Evolutionary conservation across 2,329 filamentous ascomycete genomes (phyloP), one percentile per base, ranked within the genome.

Genomic region (Colletotrichum sansevieriae): DNA sequence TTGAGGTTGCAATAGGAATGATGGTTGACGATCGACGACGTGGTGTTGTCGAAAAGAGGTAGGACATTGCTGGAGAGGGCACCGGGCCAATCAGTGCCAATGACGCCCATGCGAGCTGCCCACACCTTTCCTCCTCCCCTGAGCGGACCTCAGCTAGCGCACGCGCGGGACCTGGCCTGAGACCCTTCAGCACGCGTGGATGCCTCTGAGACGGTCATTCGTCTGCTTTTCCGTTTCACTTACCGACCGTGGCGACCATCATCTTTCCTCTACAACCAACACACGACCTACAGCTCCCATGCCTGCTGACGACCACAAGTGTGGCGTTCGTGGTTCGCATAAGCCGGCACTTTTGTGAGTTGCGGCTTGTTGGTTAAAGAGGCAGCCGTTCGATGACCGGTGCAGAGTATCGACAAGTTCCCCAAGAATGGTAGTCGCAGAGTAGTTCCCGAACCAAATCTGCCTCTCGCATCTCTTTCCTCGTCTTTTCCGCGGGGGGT

Each of bases 191-290:
- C 41, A 58, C 37, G 37, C 54, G 60, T 49, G 37, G 20, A 52
- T 18, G 60, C 44, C 37, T 46, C 25, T 12, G 44, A 56, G 52
- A 22, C 12, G 3, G 52, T 68, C 65, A 68, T 68, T 68, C 65
- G 65, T 22, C 60, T 39, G 52, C 60, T 25, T 57, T 8, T 5
- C 6, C 54, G 65, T 68, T 68, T 68, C 65, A 68, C 65, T 54
- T 41, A 37, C 41, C 60, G 18, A 39, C 37, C 15, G 22, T n/a
- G 47, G 51, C 59, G 37, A 22, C 43, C 25, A 9, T 22, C 22
- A 6, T 56, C 39, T 43, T 39, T 20, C 20, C 4, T 37, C 29
- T 25, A 2, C 9, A 61, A 18, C 56, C 60, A 68, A 67, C 52
- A 35, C 60, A 55, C 20, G 15, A 3, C 52, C 29, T 18, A 35